Percentiles rank a stretch among this genome's conserved stretches.
These are phyloP conservation scores for Clitopilus hobsonii DNA, from an alignment of 768 basidiomycete genomes.

Conservation along the genomic window DNA sequence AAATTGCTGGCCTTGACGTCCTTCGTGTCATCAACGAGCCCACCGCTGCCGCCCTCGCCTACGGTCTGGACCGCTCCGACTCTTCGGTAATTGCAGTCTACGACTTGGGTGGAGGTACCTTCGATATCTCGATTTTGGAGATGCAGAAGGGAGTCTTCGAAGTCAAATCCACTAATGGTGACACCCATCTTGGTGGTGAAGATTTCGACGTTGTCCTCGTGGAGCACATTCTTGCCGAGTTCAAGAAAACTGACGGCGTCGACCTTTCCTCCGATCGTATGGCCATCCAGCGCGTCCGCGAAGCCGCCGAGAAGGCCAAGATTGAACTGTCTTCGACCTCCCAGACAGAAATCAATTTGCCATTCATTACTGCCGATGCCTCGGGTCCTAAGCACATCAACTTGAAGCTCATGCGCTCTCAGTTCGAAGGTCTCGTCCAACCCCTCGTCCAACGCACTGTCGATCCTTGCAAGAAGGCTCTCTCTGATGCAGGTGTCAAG, in stretches of 20 bases:
- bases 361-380: constrained; percentile 96
- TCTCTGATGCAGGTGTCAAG: constrained; percentile 91
- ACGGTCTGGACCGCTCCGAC: constrained; percentile 88
- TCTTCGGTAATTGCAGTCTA: constrained; percentile 94
- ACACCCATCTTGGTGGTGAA: constrained; percentile 95
- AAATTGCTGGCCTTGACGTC: constrained; percentile 96
- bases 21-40: constrained; percentile 99
- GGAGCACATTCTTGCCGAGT: constrained; percentile 79
- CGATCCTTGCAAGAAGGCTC: constrained; percentile 96
- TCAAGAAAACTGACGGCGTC: constrained; percentile 89
- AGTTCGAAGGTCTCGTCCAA: constrained; percentile 84
- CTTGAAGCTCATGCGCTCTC: constrained; percentile 78
- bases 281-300: constrained; percentile 98
- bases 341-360: constrained; percentile 96
- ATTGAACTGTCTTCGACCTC: constrained; percentile 93
- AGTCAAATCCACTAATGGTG: constrained; percentile 99
- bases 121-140: constrained; percentile 99
- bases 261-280: constrained; percentile 84
- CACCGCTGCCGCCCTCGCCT: constrained; percentile 96
- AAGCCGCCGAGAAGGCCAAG: constrained; percentile 99
- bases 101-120: constrained; percentile 97
- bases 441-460: constrained; percentile 84
- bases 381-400: constrained; percentile 98
- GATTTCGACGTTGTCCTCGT: constrained; percentile 94
- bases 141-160: constrained; percentile 99